phyloP scores from a whole-genome alignment of 2,329 filamentous ascomycete species.

The Apiospora malaysiana region DNA sequence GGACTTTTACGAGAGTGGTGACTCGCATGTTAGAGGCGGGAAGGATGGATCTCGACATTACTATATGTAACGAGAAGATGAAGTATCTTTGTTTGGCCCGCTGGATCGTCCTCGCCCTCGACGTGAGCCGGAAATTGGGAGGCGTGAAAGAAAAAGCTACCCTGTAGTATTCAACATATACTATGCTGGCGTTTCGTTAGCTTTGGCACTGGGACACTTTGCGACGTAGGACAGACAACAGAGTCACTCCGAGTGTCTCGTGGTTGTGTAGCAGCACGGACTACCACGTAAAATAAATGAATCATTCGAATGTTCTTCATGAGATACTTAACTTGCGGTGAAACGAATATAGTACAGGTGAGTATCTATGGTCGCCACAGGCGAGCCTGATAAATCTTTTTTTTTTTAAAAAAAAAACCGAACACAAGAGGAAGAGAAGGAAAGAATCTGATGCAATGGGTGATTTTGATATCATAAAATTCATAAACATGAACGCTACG shows the following conservation, averaged over 20 bases:
- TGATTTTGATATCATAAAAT: not conserved
- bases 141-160: not conserved
- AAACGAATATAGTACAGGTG: not conserved
- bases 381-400: too few relatives aligned
- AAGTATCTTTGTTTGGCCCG: constrained; percentile 26
- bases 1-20: constrained; percentile 27
- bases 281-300: not conserved
- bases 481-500: not conserved
- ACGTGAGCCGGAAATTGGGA: constrained; percentile 26
- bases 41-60: constrained; percentile 30
- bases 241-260: too few relatives aligned
- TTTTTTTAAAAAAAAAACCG: not conserved
- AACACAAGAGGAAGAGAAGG: not conserved
- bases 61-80: constrained; percentile 29
- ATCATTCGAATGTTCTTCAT: not conserved
- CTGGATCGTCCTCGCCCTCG: constrained; percentile 25
- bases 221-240: too few relatives aligned
- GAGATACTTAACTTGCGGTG: too few relatives aligned
- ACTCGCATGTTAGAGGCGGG: constrained; percentile 29
- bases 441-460: not conserved
- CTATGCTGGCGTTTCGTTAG: too few relatives aligned
- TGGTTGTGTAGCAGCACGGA: not conserved
- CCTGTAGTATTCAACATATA: not conserved
- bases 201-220: too few relatives aligned
- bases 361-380: too few relatives aligned